Conservation (phyloP, 83 land plant species). For the Thuja plicata region DNA sequence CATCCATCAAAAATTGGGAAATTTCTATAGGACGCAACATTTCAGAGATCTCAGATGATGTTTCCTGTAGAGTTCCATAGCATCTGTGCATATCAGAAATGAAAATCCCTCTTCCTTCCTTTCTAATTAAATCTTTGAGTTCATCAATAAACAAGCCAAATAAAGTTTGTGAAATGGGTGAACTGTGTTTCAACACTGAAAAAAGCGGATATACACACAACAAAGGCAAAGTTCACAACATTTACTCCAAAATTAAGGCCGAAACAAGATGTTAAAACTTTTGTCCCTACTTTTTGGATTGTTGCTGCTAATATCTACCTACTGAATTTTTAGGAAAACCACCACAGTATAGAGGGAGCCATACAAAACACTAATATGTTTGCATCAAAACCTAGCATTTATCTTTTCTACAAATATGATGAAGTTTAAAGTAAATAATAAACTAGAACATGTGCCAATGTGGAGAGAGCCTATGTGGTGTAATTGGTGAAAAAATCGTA, state of each 20-base stretch:
- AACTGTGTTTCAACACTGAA: neutral
- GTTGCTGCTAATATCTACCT: neutral
- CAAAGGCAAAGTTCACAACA: neutral
- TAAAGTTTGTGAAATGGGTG: neutral
- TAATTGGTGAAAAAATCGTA: neutral
- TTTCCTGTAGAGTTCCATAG: neutral
- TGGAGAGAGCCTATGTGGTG: neutral
- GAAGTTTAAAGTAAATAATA: neutral
- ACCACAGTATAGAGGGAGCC: neutral
- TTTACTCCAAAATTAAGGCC: neutral
- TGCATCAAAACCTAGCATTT: neutral
- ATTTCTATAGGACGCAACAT: too few species aligned
- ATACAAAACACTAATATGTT: neutral
- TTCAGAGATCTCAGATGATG: too few species aligned
- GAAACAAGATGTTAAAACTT: neutral
- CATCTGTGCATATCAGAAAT: neutral
- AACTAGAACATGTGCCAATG: neutral
- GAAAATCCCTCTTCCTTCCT: neutral
- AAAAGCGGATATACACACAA: neutral
- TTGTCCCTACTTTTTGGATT: neutral
- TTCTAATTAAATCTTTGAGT: neutral
- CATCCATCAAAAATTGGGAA: too few species aligned
- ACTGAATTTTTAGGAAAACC: neutral
- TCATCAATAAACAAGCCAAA: neutral
- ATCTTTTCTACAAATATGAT: neutral